Percentiles rank a stretch among this genome's conserved stretches.
Evolutionary conservation across 2,329 filamentous ascomycete species (phyloP).

Genomic region (Dothistroma pini): DNA sequence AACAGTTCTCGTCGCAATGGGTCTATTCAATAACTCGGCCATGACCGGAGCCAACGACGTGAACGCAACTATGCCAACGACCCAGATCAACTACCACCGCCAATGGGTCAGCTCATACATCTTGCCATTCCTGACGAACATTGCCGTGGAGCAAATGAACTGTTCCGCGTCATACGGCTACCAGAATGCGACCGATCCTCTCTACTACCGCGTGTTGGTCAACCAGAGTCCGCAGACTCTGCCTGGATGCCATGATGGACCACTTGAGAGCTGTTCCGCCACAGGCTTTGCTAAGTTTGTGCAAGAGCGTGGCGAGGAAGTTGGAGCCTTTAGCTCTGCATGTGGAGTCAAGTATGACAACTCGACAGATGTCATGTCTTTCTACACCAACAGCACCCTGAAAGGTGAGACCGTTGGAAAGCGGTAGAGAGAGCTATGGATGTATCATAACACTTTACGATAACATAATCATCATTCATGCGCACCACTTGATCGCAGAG

Average conservation of each 20-base stretch:
- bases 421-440: slow-evolving; percentile 3
- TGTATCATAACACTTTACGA: not conserved
- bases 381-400: slow-evolving; percentile 23
- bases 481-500: too few relatives aligned
- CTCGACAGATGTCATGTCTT: slow-evolving; percentile 39
- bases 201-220: slow-evolving; percentile 50
- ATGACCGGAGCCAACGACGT: slow-evolving; percentile 51
- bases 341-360: slow-evolving; percentile 44
- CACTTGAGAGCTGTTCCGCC: slow-evolving; percentile 49
- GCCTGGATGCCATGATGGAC: slow-evolving; percentile 48
- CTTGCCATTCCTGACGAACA: slow-evolving; percentile 62
- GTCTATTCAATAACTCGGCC: slow-evolving; percentile 65
- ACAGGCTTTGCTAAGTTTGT: slow-evolving; percentile 45
- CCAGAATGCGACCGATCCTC: slow-evolving; percentile 38
- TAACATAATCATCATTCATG: slow-evolving; percentile 12
- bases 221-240: slow-evolving; percentile 51
- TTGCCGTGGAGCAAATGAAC: slow-evolving; percentile 63
- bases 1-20: slow-evolving; percentile 63
- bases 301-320: slow-evolving; percentile 40
- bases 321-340: slow-evolving; percentile 42
- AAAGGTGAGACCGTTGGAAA: slow-evolving; percentile 25
- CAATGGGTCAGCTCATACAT: slow-evolving; percentile 62
- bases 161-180: slow-evolving; percentile 57
- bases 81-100: slow-evolving; percentile 59
- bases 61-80: slow-evolving; percentile 63